Percentiles rank a stretch among this genome's conserved stretches.
Conservation (phyloP, 1,284 basidiomycete genomes). For the Cutaneotrichosporon sp. region DNA sequence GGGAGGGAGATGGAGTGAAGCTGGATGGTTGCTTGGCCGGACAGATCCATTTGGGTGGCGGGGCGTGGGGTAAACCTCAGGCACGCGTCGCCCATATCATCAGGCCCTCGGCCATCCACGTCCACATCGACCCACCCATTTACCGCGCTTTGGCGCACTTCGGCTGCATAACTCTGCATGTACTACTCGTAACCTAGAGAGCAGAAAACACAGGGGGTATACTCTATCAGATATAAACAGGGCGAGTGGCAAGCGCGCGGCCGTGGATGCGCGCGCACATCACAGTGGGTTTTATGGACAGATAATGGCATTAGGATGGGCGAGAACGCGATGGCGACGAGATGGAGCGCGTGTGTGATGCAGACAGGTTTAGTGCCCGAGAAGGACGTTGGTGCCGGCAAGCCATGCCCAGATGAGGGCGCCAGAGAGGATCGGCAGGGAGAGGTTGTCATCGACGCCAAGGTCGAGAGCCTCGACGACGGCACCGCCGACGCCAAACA, state of each 20-base stretch:
- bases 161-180: too few relatives aligned
- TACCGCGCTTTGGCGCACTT: too few relatives aligned
- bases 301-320: too few relatives aligned
- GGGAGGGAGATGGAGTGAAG: too few relatives aligned
- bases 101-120: too few relatives aligned
- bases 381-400: conserved; percentile 30
- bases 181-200: background rate
- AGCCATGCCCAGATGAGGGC: conserved; percentile 62
- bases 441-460: conserved; percentile 89
- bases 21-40: too few relatives aligned
- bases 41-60: too few relatives aligned
- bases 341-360: background rate
- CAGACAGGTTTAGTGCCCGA: conserved; percentile 7
- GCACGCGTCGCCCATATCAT: too few relatives aligned
- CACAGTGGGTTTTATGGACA: too few relatives aligned
- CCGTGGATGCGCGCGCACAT: too few relatives aligned
- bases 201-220: background rate
- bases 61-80: too few relatives aligned
- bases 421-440: conserved; percentile 83
- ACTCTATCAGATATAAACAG: conserved; percentile 5
- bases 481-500: conserved; percentile 71
- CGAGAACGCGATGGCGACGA: background rate
- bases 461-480: conserved; percentile 82
- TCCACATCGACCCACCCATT: too few relatives aligned
- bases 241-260: background rate